Evolutionary conservation across 2,329 filamentous ascomycete species (phyloP).

Genomic region (Cladosporium colombiae): DNA sequence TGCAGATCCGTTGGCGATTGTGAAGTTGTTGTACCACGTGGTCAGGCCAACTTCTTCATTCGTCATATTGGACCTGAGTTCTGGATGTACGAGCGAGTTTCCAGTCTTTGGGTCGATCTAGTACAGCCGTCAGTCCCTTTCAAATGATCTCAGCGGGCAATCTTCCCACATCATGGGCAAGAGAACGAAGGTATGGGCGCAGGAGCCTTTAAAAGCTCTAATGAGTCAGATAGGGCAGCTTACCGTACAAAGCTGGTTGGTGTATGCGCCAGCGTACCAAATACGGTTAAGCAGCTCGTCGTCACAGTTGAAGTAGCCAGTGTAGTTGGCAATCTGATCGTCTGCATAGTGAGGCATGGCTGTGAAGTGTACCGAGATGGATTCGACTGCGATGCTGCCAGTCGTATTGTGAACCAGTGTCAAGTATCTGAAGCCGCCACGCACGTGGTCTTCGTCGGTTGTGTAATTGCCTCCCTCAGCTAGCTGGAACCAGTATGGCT

Average conservation of each 20-base stretch:
- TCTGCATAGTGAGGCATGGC: constrained; percentile 46
- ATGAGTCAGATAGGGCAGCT: not conserved
- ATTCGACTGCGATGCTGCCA: constrained; percentile 40
- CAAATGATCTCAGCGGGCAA: not conserved
- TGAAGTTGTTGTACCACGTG: constrained; percentile 41
- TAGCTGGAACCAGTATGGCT: constrained; percentile 50
- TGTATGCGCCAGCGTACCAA: constrained; percentile 56
- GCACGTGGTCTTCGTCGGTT: constrained; percentile 48
- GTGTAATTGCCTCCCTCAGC: constrained; percentile 42
- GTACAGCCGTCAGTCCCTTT: not conserved
- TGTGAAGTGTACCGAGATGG: constrained; percentile 48
- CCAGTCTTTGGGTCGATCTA: constrained; percentile 15
- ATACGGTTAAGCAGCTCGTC: constrained; percentile 55
- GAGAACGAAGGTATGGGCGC: constrained; percentile 2
- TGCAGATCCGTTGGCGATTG: constrained; percentile 36
- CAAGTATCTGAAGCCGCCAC: constrained; percentile 57
- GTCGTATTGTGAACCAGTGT: constrained; percentile 47
- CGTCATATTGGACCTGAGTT: constrained; percentile 22
- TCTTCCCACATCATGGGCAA: not conserved
- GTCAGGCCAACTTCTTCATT: constrained; percentile 14
- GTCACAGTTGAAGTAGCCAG: constrained; percentile 41
- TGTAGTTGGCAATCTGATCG: constrained; percentile 42
- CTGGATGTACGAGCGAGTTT: constrained; percentile 20
- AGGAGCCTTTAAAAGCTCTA: not conserved
- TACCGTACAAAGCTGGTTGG: constrained; percentile 37